Evolutionary conservation across 2,329 filamentous ascomycete genomes (phyloP).

Genomic region (Bipolaris bicolor): DNA sequence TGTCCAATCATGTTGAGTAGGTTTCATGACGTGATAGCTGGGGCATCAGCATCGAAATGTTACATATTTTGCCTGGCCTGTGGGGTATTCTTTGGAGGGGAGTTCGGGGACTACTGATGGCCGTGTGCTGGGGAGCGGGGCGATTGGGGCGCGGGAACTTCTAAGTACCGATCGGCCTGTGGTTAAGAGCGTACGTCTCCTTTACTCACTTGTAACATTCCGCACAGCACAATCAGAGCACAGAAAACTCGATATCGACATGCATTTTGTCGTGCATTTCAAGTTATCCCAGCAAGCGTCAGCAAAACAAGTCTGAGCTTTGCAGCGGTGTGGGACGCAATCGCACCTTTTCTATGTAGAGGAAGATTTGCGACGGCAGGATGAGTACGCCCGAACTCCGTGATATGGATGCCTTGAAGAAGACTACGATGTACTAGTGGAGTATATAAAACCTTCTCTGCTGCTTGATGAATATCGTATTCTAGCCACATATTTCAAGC

Average conservation of each 20-base stretch:
- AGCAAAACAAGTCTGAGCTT: neutral
- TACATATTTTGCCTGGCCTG: too few species aligned
- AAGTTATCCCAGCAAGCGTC: neutral
- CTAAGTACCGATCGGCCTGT: neutral
- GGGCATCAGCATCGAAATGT: too few species aligned
- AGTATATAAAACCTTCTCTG: neutral
- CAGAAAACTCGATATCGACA: too few species aligned
- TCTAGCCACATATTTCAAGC: neutral
- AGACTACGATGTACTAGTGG: neutral
- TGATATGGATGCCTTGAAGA: constrained; percentile 1
- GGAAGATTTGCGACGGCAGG: neutral
- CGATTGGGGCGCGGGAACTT: neutral
- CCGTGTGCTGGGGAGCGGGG: too few species aligned
- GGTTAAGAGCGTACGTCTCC: neutral
- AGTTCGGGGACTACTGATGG: neutral
- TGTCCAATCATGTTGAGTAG: neutral
- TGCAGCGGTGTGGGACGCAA: neutral
- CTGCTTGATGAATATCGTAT: neutral
- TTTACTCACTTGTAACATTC: neutral
- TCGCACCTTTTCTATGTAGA: neutral
- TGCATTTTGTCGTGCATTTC: neutral
- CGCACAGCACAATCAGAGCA: neutral
- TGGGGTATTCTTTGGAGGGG: neutral
- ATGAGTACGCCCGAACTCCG: neutral
- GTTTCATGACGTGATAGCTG: neutral